phyloP scores from a whole-genome alignment of 345 rosid genomes.

The Hibiscus trionum region DNA sequence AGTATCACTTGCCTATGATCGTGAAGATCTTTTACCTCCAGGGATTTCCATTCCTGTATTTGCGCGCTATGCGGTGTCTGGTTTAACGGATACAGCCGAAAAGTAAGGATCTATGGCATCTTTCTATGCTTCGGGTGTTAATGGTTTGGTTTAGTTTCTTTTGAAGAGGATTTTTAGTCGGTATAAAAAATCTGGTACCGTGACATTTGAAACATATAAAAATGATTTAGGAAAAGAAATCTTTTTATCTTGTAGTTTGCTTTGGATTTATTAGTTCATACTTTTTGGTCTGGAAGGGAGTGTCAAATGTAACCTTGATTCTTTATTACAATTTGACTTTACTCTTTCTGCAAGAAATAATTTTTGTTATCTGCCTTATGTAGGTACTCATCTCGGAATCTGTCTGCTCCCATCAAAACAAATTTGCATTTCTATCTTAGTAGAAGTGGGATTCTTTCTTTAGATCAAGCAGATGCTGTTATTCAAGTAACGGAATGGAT shows the following conservation, averaged over 20 bases:
- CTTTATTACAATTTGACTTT: background rate
- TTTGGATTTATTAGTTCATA: background rate
- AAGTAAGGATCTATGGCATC: conserved; percentile 46
- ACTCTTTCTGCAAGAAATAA: background rate
- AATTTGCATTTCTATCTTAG: conserved; percentile 89
- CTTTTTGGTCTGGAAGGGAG: background rate
- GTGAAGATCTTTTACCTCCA: conserved; percentile 71
- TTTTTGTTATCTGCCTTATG: conserved; percentile 10
- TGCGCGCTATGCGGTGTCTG: conserved; percentile 81
- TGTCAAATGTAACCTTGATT: background rate
- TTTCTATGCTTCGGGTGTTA: background rate
- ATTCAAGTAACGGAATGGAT: conserved; percentile 95
- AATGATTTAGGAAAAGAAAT: background rate
- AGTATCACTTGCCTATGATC: conserved; percentile 76
- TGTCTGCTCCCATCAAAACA: conserved; percentile 91
- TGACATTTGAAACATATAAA: background rate
- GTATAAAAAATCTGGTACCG: background rate
- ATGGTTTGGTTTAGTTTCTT: background rate
- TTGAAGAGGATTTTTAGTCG: background rate
- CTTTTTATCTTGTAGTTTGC: background rate
- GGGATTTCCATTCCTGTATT: conserved; percentile 56
- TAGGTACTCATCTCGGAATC: conserved; percentile 83
- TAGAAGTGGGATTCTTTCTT: conserved; percentile 77
- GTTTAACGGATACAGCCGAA: conserved; percentile 65
- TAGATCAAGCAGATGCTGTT: conserved; percentile 93